phyloP scores from a whole-genome alignment of 2,329 filamentous ascomycete species.

The Gaeumannomyces tritici region DNA sequence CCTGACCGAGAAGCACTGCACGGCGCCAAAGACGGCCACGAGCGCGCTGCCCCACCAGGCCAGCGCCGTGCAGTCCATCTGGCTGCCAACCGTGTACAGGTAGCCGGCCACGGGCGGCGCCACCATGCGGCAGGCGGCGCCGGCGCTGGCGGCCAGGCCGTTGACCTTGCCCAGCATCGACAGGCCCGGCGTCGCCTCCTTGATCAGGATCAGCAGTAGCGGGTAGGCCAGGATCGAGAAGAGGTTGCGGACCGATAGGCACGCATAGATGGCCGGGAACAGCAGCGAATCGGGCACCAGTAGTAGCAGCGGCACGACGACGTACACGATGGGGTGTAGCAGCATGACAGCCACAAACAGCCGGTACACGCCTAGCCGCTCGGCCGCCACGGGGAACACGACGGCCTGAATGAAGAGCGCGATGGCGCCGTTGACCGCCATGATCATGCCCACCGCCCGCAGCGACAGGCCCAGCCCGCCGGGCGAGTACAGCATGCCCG shows the following conservation, averaged over 20 bases:
- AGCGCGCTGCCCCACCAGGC: slow-evolving; percentile 55
- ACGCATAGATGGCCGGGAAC: slow-evolving; percentile 48
- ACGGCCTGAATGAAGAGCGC: slow-evolving; percentile 65
- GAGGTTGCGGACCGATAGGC: slow-evolving; percentile 47
- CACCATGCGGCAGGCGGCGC: slow-evolving; percentile 57
- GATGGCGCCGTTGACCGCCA: slow-evolving; percentile 49
- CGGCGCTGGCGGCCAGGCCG: slow-evolving; percentile 54
- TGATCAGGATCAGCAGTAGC: slow-evolving; percentile 56
- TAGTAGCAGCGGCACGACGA: slow-evolving; percentile 48
- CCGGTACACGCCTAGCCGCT: slow-evolving; percentile 47
- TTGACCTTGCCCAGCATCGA: slow-evolving; percentile 54
- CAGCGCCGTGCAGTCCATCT: slow-evolving; percentile 47
- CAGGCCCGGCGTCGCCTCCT: slow-evolving; percentile 50
- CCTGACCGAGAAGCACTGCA: slow-evolving; percentile 50
- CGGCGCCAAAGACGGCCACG: slow-evolving; percentile 44
- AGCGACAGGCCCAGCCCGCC: slow-evolving; percentile 55
- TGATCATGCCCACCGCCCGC: slow-evolving; percentile 48
- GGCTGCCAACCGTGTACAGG: slow-evolving; percentile 51
- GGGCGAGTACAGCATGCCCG: slow-evolving; percentile 37
- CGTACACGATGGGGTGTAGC: slow-evolving; percentile 52
- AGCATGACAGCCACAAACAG: slow-evolving; percentile 49
- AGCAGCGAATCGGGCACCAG: slow-evolving; percentile 41
- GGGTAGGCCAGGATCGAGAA: slow-evolving; percentile 57
- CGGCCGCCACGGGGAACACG: slow-evolving; percentile 53
- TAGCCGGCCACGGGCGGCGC: slow-evolving; percentile 56